A percentile compares a stretch with the other conserved stretches of the same genome.
Evolutionary conservation across 768 basidiomycete species (phyloP).

Genomic region (Kwoniella dejecticola): DNA sequence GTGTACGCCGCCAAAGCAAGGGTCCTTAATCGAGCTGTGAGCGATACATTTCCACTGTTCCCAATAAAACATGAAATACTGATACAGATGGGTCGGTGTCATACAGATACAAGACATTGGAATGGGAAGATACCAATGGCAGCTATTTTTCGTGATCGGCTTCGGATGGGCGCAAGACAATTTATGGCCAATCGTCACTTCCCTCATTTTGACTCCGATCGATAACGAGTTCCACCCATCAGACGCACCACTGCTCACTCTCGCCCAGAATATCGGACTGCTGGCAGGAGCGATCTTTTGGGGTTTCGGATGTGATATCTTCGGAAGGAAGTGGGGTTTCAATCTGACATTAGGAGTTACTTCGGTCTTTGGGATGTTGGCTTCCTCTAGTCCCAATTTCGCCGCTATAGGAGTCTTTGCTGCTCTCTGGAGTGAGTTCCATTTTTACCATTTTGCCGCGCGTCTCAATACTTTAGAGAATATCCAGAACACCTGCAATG

Average conservation of each 20-base stretch:
- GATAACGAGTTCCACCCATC: conserved; percentile 66
- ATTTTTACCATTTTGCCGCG: no score
- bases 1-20: conserved; percentile 43
- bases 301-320: conserved; percentile 38
- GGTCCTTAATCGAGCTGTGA: conserved; percentile 35
- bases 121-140: conserved; percentile 47
- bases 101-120: conserved; percentile 42
- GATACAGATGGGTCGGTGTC: not conserved
- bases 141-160: conserved; percentile 40
- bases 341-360: conserved; percentile 72
- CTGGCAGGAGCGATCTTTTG: conserved; percentile 58
- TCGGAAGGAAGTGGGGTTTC: conserved; percentile 62
- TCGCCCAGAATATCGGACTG: conserved; percentile 72
- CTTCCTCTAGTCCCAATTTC: conserved; percentile 66
- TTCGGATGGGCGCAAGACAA: conserved; percentile 50
- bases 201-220: conserved; percentile 67
- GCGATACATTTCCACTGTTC: not conserved
- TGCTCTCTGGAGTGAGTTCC: conserved; percentile 24
- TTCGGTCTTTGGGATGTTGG: conserved; percentile 67
- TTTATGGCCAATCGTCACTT: conserved; percentile 62
- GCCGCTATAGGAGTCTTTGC: conserved; percentile 60
- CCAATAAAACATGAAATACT: not conserved
- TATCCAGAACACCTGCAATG: no score
- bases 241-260: conserved; percentile 65
- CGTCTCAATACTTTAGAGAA: no score